Conservation (phyloP, 805 yeast species). For the Ogataea thermomethanolica region DNA sequence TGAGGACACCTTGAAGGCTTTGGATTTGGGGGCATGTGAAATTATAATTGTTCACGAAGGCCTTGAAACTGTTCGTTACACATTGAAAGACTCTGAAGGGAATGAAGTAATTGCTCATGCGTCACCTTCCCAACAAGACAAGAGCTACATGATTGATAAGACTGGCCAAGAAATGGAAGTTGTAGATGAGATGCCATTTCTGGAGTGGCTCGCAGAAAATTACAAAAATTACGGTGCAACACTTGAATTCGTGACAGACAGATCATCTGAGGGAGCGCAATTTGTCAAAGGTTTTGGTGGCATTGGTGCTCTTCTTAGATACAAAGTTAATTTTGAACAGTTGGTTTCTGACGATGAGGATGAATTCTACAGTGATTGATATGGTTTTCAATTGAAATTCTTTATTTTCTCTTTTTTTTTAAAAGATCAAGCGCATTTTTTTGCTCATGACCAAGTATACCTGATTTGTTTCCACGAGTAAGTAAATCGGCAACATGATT, state of each 20-base stretch:
- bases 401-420: conserved; percentile 31
- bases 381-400: neutral
- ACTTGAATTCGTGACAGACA: conserved; percentile 93
- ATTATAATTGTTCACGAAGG: conserved; percentile 90
- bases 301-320: conserved; percentile 93
- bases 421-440: conserved; percentile 66
- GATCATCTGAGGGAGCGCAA: conserved; percentile 98
- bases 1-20: conserved; percentile 92
- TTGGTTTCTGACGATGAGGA: conserved; percentile 85
- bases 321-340: conserved; percentile 96
- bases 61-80: conserved; percentile 78
- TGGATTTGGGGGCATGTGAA: conserved; percentile 95
- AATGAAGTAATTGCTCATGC: conserved; percentile 69
- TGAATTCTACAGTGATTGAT: conserved; percentile 60
- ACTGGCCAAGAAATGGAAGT: conserved; percentile 93
- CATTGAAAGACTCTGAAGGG: conserved; percentile 80
- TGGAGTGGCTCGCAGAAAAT: conserved; percentile 98
- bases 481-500: conserved; percentile 75
- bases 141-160: conserved; percentile 74
- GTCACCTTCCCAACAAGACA: conserved; percentile 68
- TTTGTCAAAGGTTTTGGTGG: conserved; percentile 99
- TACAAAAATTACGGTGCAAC: conserved; percentile 93
- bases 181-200: conserved; percentile 74
- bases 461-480: conserved; percentile 52
- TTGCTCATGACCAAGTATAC: conserved; percentile 68